Evolutionary conservation across 352 stramenopile species (phyloP), one percentile per base, ranked within the genome.

Genomic region (Aphanomyces astaci): DNA sequence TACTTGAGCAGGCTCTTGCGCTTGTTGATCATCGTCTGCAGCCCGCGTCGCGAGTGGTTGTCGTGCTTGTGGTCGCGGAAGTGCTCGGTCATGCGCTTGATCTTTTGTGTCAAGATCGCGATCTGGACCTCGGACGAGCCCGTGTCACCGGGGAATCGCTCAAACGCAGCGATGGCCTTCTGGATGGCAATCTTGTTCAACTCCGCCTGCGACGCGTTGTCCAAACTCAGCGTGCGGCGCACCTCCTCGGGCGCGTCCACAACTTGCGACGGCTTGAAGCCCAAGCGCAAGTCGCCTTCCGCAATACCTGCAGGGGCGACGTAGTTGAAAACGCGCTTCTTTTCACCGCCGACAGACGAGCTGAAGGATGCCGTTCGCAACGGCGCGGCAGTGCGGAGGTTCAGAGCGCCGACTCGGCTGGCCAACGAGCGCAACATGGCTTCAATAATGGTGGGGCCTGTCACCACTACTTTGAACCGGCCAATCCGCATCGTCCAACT

Each of bases 1-100:
- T 92, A 94, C 75, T 91, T 88, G 64, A 94, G 79, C 54, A 94
- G 73, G 75, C 92, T 94, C 73, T 84, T 84, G 71, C 86, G 81
- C 74, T 90, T 89, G 75, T 90, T 77, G 43, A 94, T 84, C 86
- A 94, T 90, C 24, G 84, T 81, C 43, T 92, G 90, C 24, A 94
- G 77, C 2, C 86, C 86, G 69, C 86, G 84, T 70, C 84, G 79
- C 72, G 86, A 94, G 78, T 94, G 86, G 65, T 92, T 84, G 75
- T 94, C 86, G 73, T 94, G 90, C 84, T 92, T 92, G 76, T 94
- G 77, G 25, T 67, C 67, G 70, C 87, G 78, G 31, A 85, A 82
- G 76, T 94, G 86, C 17, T 79, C 52, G 70, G 86, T 94, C 63
- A 72, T 87, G 55, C 78, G 84, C 69, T 89, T 71, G 63, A 94